phyloP scores from a whole-genome alignment of 1,139 yeast species.

The Hemisphaericaspora subhashii region DNA sequence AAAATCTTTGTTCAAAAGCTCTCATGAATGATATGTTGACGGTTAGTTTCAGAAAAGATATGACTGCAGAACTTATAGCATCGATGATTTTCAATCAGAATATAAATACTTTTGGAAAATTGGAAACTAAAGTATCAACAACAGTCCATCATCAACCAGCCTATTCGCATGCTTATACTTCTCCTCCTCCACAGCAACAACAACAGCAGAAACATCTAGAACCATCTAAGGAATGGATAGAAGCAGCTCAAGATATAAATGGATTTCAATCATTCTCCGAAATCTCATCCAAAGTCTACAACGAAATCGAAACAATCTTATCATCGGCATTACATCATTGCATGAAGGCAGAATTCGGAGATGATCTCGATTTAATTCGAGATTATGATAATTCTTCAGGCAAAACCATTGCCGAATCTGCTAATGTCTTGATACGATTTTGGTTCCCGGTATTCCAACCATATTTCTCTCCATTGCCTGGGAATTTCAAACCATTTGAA shows the following conservation, averaged over 20 bases:
- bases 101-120: conserved; percentile 20
- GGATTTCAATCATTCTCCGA: conserved; percentile 9
- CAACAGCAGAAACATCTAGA: conserved; percentile 8
- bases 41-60: conserved; percentile 57
- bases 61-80: conserved; percentile 65
- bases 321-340: conserved; percentile 51
- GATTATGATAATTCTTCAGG: conserved; percentile 44
- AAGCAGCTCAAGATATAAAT: conserved; percentile 9
- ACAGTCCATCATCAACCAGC: not conserved
- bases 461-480: conserved; percentile 29
- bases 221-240: conserved; percentile 15
- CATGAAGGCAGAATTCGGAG: conserved; percentile 58
- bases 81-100: conserved; percentile 47
- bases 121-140: conserved; percentile 5
- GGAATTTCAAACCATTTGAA: conserved; percentile 26
- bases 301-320: conserved; percentile 45
- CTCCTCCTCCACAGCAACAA: conserved; percentile 3
- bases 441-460: conserved; percentile 62
- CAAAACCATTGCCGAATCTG: conserved; percentile 40
- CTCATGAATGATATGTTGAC: conserved; percentile 66
- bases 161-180: too few species aligned
- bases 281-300: conserved; percentile 20
- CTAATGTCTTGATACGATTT: conserved; percentile 42
- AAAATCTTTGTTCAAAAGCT: conserved; percentile 78
- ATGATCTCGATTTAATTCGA: conserved; percentile 49